Evolutionary conservation across 129 eudicot genomes (phyloP).

Genomic region (Rutidosis leptorrhynchoides): DNA sequence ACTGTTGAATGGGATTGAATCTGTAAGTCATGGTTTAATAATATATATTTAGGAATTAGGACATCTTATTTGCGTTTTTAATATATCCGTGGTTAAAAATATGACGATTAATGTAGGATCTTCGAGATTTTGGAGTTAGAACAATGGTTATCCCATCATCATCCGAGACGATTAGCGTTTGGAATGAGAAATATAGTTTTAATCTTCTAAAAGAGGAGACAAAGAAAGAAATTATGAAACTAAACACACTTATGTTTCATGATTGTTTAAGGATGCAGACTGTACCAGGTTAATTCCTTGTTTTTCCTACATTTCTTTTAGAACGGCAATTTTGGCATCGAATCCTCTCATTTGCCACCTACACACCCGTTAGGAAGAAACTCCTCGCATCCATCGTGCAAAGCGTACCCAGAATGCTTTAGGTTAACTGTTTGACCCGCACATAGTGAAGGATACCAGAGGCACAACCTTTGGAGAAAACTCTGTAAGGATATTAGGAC

Average conservation of each 20-base stretch:
- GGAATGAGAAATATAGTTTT: slow-evolving; percentile 51
- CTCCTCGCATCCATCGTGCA: too few relatives aligned
- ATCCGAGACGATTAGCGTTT: slow-evolving; percentile 30
- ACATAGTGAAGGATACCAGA: too few relatives aligned
- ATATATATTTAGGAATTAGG: background rate
- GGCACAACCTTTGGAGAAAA: too few relatives aligned
- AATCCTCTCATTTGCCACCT: too few relatives aligned
- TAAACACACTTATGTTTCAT: slow-evolving; percentile 64
- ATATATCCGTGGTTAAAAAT: background rate
- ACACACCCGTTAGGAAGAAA: too few relatives aligned
- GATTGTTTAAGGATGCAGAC: slow-evolving; percentile 54
- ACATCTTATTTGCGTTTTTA: background rate
- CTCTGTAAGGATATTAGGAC: too few relatives aligned
- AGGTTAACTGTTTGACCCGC: too few relatives aligned
- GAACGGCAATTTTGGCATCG: too few relatives aligned
- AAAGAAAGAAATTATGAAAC: slow-evolving; percentile 33
- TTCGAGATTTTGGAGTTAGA: slow-evolving; percentile 43
- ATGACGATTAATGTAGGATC: slow-evolving; percentile 40
- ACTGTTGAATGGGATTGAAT: slow-evolving; percentile 46
- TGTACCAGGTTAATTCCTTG: slow-evolving; percentile 17
- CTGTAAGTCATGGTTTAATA: slow-evolving; percentile 33
- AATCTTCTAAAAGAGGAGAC: slow-evolving; percentile 13
- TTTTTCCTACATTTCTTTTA: background rate
- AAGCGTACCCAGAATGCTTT: too few relatives aligned
- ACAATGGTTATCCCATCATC: slow-evolving; percentile 58